Conservation (phyloP, 257 asterid genomes). For the Nyctanthes arbortristis region DNA sequence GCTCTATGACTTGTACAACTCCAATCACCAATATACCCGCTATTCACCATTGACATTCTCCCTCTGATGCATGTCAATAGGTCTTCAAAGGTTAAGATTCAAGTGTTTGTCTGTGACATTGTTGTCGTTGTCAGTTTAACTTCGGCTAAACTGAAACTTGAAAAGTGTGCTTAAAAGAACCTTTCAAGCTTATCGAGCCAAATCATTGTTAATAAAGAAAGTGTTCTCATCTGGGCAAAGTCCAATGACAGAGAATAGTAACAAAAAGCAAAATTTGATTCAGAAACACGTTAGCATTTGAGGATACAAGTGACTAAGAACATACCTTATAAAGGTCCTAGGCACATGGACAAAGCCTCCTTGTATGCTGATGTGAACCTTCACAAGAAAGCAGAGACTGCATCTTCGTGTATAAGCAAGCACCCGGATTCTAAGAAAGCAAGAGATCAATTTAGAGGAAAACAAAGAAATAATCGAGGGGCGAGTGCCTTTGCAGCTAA, state of each 20-base stretch:
- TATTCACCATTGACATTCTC: not conserved
- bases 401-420: slow-evolving; percentile 65
- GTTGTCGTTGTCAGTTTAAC: not conserved
- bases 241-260: not conserved
- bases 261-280: not conserved
- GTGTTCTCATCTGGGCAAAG: not conserved
- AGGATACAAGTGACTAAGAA: not conserved
- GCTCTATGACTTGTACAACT: too few species aligned
- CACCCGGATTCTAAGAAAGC: slow-evolving; percentile 64
- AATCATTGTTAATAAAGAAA: too few species aligned
- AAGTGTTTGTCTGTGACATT: not conserved
- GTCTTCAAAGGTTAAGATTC: not conserved
- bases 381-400: slow-evolving; percentile 71
- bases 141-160: not conserved
- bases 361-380: slow-evolving; percentile 76
- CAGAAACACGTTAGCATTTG: not conserved
- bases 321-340: slow-evolving; percentile 24
- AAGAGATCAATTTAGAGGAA: not conserved
- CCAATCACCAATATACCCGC: not conserved
- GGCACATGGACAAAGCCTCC: slow-evolving; percentile 89
- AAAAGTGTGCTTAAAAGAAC: not conserved
- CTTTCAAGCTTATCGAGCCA: too few species aligned
- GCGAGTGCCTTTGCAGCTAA: not conserved
- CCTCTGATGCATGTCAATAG: not conserved
- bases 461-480: not conserved